Base-by-base conservation (phyloP, 441 rosid species). In the Brassica hybrid region DNA sequence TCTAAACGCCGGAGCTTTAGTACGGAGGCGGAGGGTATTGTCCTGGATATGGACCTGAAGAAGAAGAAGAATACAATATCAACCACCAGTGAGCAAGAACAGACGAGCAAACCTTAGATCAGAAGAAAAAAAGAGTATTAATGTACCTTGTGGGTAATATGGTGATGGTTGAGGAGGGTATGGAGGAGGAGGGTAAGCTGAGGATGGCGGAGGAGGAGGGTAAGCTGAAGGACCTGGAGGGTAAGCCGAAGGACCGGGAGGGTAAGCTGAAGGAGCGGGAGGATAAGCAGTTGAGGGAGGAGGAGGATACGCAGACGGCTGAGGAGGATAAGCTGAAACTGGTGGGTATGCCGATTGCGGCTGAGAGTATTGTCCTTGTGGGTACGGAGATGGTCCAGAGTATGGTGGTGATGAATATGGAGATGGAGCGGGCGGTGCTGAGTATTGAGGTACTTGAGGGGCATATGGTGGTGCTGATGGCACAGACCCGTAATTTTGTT, bases 21-120 rank as follows among this genome's bases (percentile, higher is more conserved):
- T 92, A 88, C 0, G 85, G 92, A 34, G 84, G 92, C 0, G 90
- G 92, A 38, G 93, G 97, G 82, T 86, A 88, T 13, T 70, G 69
- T 66, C 93, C 89, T 7, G 89, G 88, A 58, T 75, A 90, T 68
- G 83, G 90, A 82, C 86, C 93, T 86, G 84, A 21, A 73, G 60
- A 61, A 30, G 63, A 64, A 65, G 5, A 69, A 14, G 32, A 57
- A 34, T 8, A 63, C 6, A n/a, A 38, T 12, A 63, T 38, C 59
- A 70, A 54, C 23, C 59, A 69, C 69, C 32, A 52, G 8, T 7
- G 5, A 25, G 72, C 23, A 75, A 61, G 32, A 3, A 3, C 65
- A 17, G 5, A 48, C 54, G 5, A 48, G 5, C 54, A 54, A 13
- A 13, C 1, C 9, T 71, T 23, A 45, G 38, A 67, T 27, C 54